Percentiles rank a stretch among this genome's conserved stretches.
Evolutionary conservation across 371 early-diverging fungal species (phyloP).

Genomic region (Nosema bombycis): DNA sequence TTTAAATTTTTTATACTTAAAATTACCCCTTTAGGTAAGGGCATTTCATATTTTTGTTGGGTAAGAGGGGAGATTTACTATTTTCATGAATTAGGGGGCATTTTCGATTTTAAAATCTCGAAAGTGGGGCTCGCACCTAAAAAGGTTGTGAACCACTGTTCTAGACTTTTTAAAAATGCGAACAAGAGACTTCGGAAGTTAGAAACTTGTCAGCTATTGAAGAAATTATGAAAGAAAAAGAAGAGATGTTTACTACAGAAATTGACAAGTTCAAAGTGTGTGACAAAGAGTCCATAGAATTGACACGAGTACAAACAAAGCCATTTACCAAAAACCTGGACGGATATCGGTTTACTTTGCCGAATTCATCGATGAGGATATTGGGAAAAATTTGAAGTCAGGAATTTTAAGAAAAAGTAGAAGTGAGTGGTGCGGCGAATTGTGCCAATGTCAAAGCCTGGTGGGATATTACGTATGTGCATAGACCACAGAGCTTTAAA

Average conservation of each 20-base stretch:
- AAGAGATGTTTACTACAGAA: background rate
- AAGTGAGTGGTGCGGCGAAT: constrained; percentile 22
- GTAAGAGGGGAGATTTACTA: no score
- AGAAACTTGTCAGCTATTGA: background rate
- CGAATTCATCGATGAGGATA: background rate
- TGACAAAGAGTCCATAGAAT: background rate
- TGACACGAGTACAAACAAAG: background rate
- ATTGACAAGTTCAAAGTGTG: background rate
- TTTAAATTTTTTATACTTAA: no score
- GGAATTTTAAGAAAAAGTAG: constrained; percentile 36
- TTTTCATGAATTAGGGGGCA: no score
- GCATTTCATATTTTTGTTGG: no score
- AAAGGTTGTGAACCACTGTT: no score
- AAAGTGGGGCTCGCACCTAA: no score
- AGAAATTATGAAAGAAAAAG: background rate
- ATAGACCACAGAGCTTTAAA: constrained; percentile 15
- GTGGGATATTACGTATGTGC: constrained; percentile 9
- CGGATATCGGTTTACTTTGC: background rate
- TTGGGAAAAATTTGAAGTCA: constrained; percentile 14
- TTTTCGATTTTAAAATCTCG: no score
- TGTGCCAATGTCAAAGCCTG: constrained; percentile 2
- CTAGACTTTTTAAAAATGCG: no score
- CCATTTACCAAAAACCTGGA: background rate
- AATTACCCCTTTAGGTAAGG: no score
- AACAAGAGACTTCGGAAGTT: background rate